Evolutionary conservation across 1,139 yeast genomes (phyloP), one percentile per base, ranked within the genome.

Genomic region (Yamadazyma songkhlaensis): DNA sequence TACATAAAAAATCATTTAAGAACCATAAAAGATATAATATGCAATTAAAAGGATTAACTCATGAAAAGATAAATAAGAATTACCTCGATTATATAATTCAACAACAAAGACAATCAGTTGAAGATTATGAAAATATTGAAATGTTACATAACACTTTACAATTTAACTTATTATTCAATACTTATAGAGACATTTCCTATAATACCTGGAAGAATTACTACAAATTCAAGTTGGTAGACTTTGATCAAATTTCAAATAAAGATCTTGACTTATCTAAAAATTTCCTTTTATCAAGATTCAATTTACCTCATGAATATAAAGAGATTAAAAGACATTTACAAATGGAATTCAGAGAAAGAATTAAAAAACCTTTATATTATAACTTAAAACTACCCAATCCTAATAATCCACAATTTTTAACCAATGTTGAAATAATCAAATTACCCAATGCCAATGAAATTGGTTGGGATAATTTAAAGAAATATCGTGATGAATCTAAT

Each of bases 401-500:
- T 5, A 49, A 48, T 30, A 64, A 64, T 35, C 66, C 72, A 1
- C 69, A 64, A 37, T 43, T 56, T 11, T 55, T 67, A 41, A 67
- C 62, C 37, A 66, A 62, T 42, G 52, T 68, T 22, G 77, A 71
- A 45, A 56, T 70, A 9, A 56, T 71, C 25, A 68, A 67, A 49
- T 57, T 71, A 32, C 77, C 77, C 3, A 71, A 70, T 48, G 62
- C 73, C 17, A 71, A 71, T 43, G 55, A 67, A n/a, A 40, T 71
- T 34, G 77, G 70, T 2, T 71, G 76, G 77, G 76, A 69, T 40
- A 71, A 71, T 42, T 50, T 71, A 38, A 59, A 61, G 40, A 67
- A 65, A 48, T 70, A 59, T 43, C 56, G 56, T 35, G 44, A 47
- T 27, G 27, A 31, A n/a, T n/a, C 21, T 30, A 34, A 31, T 43